phyloP scores from a whole-genome alignment of 495 filamentous ascomycete genomes.

The Amniculicola lignicola region DNA sequence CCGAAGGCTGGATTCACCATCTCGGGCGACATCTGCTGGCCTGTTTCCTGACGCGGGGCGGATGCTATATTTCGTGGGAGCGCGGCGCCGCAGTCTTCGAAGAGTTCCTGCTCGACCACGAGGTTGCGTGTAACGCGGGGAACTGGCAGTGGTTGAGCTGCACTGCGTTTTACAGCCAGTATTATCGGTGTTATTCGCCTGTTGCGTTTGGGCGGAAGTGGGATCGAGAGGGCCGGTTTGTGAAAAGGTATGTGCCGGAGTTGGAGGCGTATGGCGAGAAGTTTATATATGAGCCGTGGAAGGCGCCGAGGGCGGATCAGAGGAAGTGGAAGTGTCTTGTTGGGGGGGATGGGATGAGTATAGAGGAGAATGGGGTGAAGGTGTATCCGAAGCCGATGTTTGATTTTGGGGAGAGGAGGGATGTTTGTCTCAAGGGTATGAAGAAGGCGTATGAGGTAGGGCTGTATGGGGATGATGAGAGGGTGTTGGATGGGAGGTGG shows the following conservation, averaged over 20 bases:
- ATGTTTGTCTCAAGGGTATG: conserved; percentile 59
- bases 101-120: conserved; percentile 68
- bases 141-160: conserved; percentile 78
- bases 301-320: conserved; percentile 59
- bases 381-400: conserved; percentile 70
- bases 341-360: conserved; percentile 47
- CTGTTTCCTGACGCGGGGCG: conserved; percentile 68
- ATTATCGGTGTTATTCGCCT: conserved; percentile 64
- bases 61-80: conserved; percentile 72
- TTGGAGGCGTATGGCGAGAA: conserved; percentile 57
- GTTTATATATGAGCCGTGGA: conserved; percentile 74
- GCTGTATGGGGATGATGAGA: conserved; percentile 57
- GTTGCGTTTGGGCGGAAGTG: conserved; percentile 65
- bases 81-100: conserved; percentile 71
- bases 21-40: conserved; percentile 68
- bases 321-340: conserved; percentile 57
- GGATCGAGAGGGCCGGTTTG: conserved; percentile 60
- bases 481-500: conserved; percentile 62
- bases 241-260: conserved; percentile 61
- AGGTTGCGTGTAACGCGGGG: conserved; percentile 63
- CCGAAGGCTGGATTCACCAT: conserved; percentile 73
- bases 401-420: conserved; percentile 59
- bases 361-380: conserved; percentile 34
- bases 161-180: conserved; percentile 65
- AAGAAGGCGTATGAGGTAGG: conserved; percentile 63